A percentile compares a stretch with the other conserved stretches of the same genome.
phyloP scores from a whole-genome alignment of 2,329 filamentous ascomycete genomes.

The Simplicillium aogashimaense region DNA sequence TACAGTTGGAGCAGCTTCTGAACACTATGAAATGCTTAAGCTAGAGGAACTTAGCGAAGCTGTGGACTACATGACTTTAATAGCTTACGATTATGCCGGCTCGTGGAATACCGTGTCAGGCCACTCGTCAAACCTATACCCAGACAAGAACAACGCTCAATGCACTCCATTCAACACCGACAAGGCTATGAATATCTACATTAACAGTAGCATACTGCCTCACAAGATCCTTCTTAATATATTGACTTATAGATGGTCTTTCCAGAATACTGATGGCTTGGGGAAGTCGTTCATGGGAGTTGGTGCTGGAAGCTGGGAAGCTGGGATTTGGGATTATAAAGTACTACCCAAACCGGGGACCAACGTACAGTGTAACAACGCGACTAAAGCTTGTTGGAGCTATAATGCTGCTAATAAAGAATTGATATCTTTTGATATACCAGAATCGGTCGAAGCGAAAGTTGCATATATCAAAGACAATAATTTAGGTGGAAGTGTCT shows the following conservation, averaged over 20 bases:
- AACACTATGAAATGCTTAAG: slow-evolving; percentile 37
- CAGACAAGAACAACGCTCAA: slow-evolving; percentile 38
- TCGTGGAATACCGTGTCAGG: slow-evolving; percentile 55
- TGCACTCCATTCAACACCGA: slow-evolving; percentile 63
- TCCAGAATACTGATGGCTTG: not conserved
- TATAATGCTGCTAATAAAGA: too few species aligned
- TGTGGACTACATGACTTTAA: slow-evolving; percentile 53
- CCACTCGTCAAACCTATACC: slow-evolving; percentile 64
- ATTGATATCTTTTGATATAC: too few species aligned
- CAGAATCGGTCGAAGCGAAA: too few species aligned
- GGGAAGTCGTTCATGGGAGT: not conserved
- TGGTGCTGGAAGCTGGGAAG: too few species aligned
- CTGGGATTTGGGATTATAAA: too few species aligned
- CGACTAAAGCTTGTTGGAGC: too few species aligned
- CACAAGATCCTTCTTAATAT: slow-evolving; percentile 67
- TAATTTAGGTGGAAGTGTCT: too few species aligned
- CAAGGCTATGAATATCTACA: slow-evolving; percentile 55
- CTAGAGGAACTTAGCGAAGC: slow-evolving; percentile 35
- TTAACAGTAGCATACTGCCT: slow-evolving; percentile 48
- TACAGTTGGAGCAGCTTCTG: slow-evolving; percentile 38
- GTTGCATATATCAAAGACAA: too few species aligned
- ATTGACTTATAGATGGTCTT: slow-evolving; percentile 41
- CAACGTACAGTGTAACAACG: too few species aligned
- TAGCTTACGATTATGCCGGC: slow-evolving; percentile 70
- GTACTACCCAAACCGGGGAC: too few species aligned